phyloP scores from a whole-genome alignment of 768 basidiomycete species.

The Tubosaeta brunneosetosa region DNA sequence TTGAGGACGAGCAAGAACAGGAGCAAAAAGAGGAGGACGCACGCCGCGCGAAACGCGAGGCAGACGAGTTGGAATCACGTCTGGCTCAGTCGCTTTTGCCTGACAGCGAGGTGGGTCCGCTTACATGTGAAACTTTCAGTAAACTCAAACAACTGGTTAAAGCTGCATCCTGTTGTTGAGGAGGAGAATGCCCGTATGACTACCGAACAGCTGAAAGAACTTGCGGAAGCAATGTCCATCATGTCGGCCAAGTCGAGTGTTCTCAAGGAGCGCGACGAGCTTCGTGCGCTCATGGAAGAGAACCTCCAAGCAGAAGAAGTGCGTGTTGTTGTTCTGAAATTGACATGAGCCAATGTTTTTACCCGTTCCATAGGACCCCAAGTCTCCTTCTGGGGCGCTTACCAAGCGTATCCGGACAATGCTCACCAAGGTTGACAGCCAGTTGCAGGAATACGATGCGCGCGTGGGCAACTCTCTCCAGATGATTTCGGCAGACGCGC shows the following conservation, averaged over 20 bases:
- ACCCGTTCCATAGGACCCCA: slow-evolving; percentile 52
- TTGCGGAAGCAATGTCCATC: slow-evolving; percentile 86
- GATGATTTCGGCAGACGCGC: slow-evolving; percentile 78
- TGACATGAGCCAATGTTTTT: neutral
- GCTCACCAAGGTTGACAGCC: slow-evolving; percentile 92
- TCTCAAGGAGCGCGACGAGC: slow-evolving; percentile 91
- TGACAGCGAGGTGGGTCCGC: slow-evolving; percentile 70
- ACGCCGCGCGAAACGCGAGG: slow-evolving; percentile 79
- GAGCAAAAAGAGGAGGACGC: slow-evolving; percentile 93
- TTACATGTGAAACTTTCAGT: neutral
- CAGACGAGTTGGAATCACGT: slow-evolving; percentile 72
- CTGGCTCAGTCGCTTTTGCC: slow-evolving; percentile 81
- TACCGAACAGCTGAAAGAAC: slow-evolving; percentile 89
- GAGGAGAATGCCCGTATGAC: slow-evolving; percentile 92
- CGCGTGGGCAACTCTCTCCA: slow-evolving; percentile 82
- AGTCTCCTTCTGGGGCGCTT: slow-evolving; percentile 78
- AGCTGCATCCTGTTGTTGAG: slow-evolving; percentile 61
- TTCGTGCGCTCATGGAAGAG: slow-evolving; percentile 89
- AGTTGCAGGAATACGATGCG: slow-evolving; percentile 87
- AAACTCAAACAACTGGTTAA: neutral
- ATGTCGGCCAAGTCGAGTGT: slow-evolving; percentile 93
- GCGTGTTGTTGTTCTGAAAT: slow-evolving; percentile 4
- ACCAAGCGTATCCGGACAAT: slow-evolving; percentile 94
- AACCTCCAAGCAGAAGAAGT: slow-evolving; percentile 88
- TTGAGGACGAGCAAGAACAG: slow-evolving; percentile 98